Percentiles rank a stretch among this genome's conserved stretches.
Evolutionary conservation across 2,329 filamentous ascomycete species (phyloP).

Genomic region (Cladophialophora carrionii): DNA sequence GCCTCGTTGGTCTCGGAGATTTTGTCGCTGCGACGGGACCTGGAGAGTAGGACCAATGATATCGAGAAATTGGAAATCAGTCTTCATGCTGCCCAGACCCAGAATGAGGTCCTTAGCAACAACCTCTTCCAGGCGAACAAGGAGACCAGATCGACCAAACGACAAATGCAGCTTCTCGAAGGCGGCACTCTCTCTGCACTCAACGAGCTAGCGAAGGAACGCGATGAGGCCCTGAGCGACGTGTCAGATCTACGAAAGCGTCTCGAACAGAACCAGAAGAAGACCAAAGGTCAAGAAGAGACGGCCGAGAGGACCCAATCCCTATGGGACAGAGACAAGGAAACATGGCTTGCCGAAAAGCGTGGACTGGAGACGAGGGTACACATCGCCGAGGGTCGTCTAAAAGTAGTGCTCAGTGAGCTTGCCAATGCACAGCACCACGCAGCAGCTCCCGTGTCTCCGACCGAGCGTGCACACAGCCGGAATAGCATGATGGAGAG

Average conservation of each 20-base stretch:
- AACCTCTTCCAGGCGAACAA: conserved; percentile 67
- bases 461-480: conserved; percentile 35
- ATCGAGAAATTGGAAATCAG: conserved; percentile 82
- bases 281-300: conserved; percentile 76
- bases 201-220: conserved; percentile 78
- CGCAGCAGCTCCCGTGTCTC: conserved; percentile 38
- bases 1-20: conserved; percentile 96
- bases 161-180: conserved; percentile 83
- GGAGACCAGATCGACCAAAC: conserved; percentile 78
- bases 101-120: conserved; percentile 71
- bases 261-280: conserved; percentile 77
- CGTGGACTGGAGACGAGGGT: conserved; percentile 80
- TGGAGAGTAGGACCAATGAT: conserved; percentile 83
- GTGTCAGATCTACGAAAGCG: conserved; percentile 73
- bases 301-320: conserved; percentile 76
- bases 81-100: conserved; percentile 70
- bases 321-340: conserved; percentile 81
- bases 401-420: conserved; percentile 84
- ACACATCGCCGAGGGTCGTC: conserved; percentile 83
- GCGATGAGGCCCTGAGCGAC: conserved; percentile 78
- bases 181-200: conserved; percentile 85
- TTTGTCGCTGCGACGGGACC: conserved; percentile 78
- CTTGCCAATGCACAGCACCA: conserved; percentile 58
- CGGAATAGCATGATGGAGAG: conserved; percentile 36
- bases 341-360: conserved; percentile 80